Percentiles rank a stretch among this genome's conserved stretches.
Conservation (phyloP, 2,329 filamentous ascomycete species). For the Esteya vermicola region DNA sequence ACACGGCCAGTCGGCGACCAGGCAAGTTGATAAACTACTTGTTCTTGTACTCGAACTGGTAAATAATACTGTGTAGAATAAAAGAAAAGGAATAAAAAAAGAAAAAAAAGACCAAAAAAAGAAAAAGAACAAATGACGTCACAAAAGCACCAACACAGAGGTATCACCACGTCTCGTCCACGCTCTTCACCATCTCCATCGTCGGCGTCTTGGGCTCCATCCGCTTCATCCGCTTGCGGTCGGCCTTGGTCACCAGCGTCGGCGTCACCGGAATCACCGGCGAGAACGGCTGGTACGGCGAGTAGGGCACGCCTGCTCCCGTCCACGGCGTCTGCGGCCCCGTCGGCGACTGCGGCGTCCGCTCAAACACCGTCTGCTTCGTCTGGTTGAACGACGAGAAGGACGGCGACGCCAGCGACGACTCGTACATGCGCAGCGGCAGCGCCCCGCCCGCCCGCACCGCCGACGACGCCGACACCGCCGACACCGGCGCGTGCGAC, state of each 20-base stretch:
- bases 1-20: too few species aligned
- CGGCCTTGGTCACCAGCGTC: constrained; percentile 55
- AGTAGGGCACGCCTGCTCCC: constrained; percentile 52
- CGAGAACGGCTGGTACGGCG: constrained; percentile 66
- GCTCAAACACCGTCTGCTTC: constrained; percentile 52
- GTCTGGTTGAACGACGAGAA: constrained; percentile 23
- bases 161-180: constrained; percentile 49
- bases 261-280: constrained; percentile 65
- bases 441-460: constrained; percentile 42
- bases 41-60: too few species aligned
- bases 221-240: constrained; percentile 54
- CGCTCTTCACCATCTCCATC: constrained; percentile 44
- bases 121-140: neutral
- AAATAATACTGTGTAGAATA: too few species aligned
- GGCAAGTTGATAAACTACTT: too few species aligned
- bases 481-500: neutral
- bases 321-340: constrained; percentile 47
- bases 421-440: constrained; percentile 48
- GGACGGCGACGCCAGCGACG: constrained; percentile 36
- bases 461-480: constrained; percentile 28
- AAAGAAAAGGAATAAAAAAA: neutral
- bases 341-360: constrained; percentile 39
- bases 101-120: neutral
- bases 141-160: neutral
- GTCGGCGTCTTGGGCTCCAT: constrained; percentile 50